Base-by-base conservation (phyloP, 352 stramenopile genomes). In the Pythium brachiatum region DNA sequence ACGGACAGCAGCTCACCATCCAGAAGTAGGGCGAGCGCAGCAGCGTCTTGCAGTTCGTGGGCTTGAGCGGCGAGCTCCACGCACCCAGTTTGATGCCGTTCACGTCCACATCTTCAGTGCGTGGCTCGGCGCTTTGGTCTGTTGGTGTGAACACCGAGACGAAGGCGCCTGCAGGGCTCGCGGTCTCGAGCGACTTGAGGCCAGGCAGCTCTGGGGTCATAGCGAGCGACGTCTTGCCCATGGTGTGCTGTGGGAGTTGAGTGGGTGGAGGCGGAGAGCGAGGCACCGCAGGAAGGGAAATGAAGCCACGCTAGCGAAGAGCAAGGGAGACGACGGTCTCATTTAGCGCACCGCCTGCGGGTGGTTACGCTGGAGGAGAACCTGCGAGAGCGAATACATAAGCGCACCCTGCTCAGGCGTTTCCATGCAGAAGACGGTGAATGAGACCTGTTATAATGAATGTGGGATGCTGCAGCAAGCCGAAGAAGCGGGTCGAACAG, bases 11-110 rank as follows among this genome's bases (percentile, higher is more conserved):
- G 21, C 43, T 52, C 32, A 61, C 55, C 47, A 57, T 64, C 55
- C 58, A 64, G 29, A 60, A 68, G 56, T 69, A 66, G 9, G 50
- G 34, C 39, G 56, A 55, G 48, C 36, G n/a, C 25, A 46, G 4
- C 7, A 27, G 16, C 26, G 38, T 41, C 11, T 20, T 55, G 27
- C 25, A 69, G 56, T 7, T 64, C 50, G 2, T 16, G 7, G 36
- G 36, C 36, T 44, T 44, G 36, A 44, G 36, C 12, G 12, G 2
- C 1, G 25, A 18, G 21, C 39, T 20, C 62, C 62, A 69, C 2
- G 39, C 48, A 51, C 62, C 62, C 16, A 68, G 27, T 20, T 57
- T 62, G 62, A 68, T 68, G 55, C 62, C 62, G 53, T 68, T 68
- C 25, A 62, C 29, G 53, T 68, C 62, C 34, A 68, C 38, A 18